phyloP scores from a whole-genome alignment of 2,329 filamentous ascomycete species.

The Cladorrhinum sp. region DNA sequence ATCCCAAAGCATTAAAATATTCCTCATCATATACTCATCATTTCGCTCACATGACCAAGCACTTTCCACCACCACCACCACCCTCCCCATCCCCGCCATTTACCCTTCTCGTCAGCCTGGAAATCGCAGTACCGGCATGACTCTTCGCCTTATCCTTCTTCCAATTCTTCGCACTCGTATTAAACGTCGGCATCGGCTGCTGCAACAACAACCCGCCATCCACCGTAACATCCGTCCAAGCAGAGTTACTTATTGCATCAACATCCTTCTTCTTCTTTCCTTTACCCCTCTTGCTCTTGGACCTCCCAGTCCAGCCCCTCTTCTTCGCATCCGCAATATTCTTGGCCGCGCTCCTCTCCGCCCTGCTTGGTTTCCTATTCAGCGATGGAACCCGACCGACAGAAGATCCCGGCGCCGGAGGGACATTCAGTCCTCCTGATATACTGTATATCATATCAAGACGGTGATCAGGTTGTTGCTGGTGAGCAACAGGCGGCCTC shows the following conservation, averaged over 20 bases:
- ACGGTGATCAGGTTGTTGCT: slow-evolving; percentile 37
- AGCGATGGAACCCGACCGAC: slow-evolving; percentile 42
- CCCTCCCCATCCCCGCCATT: neutral
- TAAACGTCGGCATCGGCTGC: slow-evolving; percentile 5
- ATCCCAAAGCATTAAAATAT: slow-evolving; percentile 1
- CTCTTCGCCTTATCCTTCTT: slow-evolving; percentile 1
- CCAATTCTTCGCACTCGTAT: neutral
- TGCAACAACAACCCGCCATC: slow-evolving; percentile 14
- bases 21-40: slow-evolving; percentile 1
- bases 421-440: slow-evolving; percentile 16
- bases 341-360: slow-evolving; percentile 58
- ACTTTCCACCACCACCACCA: slow-evolving; percentile 20
- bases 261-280: slow-evolving; percentile 34
- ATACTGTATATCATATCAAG: slow-evolving; percentile 54
- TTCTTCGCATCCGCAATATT: slow-evolving; percentile 61
- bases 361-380: slow-evolving; percentile 50
- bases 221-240: slow-evolving; percentile 28
- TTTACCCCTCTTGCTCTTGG: slow-evolving; percentile 37
- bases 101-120: neutral
- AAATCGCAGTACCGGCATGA: neutral
- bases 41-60: slow-evolving; percentile 27
- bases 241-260: slow-evolving; percentile 44
- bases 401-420: slow-evolving; percentile 32
- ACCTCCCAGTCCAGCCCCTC: slow-evolving; percentile 51
- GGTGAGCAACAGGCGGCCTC: slow-evolving; percentile 35